Percentiles rank a stretch among this genome's conserved stretches.
Conservation (phyloP, 2,329 filamentous ascomycete genomes). For the Sphaerulina musiva region DNA sequence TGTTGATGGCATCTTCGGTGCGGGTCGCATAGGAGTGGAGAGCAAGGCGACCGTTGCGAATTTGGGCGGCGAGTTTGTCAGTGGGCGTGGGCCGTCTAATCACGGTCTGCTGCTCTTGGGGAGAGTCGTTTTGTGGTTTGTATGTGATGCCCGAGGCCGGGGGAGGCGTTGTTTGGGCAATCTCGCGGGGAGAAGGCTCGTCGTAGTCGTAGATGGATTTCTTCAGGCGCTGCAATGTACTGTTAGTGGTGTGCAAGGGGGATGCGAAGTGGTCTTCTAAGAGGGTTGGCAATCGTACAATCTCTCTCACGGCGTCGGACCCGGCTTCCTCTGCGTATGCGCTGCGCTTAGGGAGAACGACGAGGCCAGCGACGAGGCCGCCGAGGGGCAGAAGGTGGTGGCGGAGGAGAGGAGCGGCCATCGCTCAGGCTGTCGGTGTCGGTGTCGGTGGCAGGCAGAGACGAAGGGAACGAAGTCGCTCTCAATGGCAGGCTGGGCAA, state of each 20-base stretch:
- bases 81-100: conserved; percentile 63
- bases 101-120: conserved; percentile 26
- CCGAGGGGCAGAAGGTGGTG: conserved; percentile 47
- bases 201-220: conserved; percentile 70
- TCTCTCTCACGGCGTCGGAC: conserved; percentile 26
- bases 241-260: too few species aligned
- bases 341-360: conserved; percentile 43
- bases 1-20: conserved; percentile 78
- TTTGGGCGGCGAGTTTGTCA: conserved; percentile 76
- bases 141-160: conserved; percentile 33
- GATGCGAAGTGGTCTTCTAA: too few species aligned
- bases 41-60: conserved; percentile 72
- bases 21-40: conserved; percentile 67
- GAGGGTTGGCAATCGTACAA: conserved; percentile 19
- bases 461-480: too few species aligned
- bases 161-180: conserved; percentile 37
- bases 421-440: conserved; percentile 29
- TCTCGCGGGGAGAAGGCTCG: conserved; percentile 31
- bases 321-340: conserved; percentile 46
- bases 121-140: conserved; percentile 22
- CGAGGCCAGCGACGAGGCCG: conserved; percentile 40
- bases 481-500: conserved; percentile 14
- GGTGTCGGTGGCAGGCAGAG: too few species aligned
- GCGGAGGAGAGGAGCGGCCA: conserved; percentile 50
- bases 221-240: conserved; percentile 32